Base-by-base conservation (phyloP, 768 basidiomycete genomes). In the Amylocystis lapponica region DNA sequence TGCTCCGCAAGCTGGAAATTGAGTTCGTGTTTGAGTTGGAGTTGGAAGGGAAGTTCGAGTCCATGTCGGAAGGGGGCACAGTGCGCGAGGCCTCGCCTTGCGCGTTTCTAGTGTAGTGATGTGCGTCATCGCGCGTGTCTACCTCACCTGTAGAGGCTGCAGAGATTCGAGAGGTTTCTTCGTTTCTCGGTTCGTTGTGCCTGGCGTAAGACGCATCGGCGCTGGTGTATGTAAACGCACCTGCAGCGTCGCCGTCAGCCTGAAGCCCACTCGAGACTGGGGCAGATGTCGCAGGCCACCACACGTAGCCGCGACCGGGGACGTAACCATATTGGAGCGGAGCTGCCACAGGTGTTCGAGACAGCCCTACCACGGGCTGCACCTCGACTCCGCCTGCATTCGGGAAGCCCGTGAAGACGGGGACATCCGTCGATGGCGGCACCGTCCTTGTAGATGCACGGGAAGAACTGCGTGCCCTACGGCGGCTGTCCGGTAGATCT, bases 321-420 rank as follows among this genome's bases (percentile, higher is more conserved):
- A 35, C 26, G n/a, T 12, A 42, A 13, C 41, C 41, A 19, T 42
- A 42, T 32, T 42, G 41, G 29, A n/a, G n/a, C n/a, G n/a, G n/a
- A n/a, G n/a, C n/a, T n/a, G n/a, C n/a, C n/a, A n/a, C n/a, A n/a
- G n/a, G n/a, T n/a, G n/a, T n/a, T n/a, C n/a, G n/a, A n/a, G n/a
- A n/a, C n/a, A n/a, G n/a, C n/a, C n/a, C n/a, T n/a, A n/a, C n/a
- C n/a, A n/a, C n/a, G n/a, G n/a, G n/a, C n/a, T n/a, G n/a, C n/a
- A n/a, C 36, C 36, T 22, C 20, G 20, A 37, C 25, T 17, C 10
- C 17, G 22, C 21, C 22, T 20, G 36, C 9, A 23, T 35, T 8
- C 8, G 11, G 34, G 29, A 30, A 30, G 10, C 29, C n/a, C n/a
- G n/a, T n/a, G n/a, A n/a, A n/a, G n/a, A n/a, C n/a, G n/a, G n/a